phyloP scores from a whole-genome alignment of 163 green algal genomes.

The Prototheca wickerhamii region DNA sequence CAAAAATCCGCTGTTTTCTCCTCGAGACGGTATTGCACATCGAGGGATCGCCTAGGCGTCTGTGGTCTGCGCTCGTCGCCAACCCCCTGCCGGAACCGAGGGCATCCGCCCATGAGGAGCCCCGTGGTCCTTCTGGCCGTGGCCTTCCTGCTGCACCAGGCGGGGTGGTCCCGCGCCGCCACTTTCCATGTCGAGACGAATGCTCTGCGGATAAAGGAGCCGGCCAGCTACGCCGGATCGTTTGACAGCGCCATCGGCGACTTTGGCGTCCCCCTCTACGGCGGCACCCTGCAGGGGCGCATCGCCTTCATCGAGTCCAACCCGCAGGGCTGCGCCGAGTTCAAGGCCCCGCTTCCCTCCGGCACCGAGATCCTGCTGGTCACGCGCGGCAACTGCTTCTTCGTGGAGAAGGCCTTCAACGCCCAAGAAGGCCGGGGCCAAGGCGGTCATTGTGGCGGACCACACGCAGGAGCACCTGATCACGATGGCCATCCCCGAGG shows the following conservation, averaged over 20 bases:
- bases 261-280: constrained; percentile 11
- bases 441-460: constrained; percentile 37
- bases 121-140: background rate
- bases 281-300: constrained; percentile 28
- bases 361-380: constrained; percentile 20
- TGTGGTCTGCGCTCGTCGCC: no score
- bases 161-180: constrained; percentile 2
- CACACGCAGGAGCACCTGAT: constrained; percentile 33
- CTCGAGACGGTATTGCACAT: no score
- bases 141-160: constrained; percentile 1
- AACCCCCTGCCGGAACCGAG: no score
- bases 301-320: constrained; percentile 19
- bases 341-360: constrained; percentile 3
- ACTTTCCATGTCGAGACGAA: constrained; percentile 33
- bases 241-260: constrained; percentile 37
- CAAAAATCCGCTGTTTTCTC: no score
- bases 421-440: constrained; percentile 36
- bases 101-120: no score
- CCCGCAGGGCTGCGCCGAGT: constrained; percentile 21
- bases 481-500: constrained; percentile 42
- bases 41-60: no score
- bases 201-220: constrained; percentile 27
- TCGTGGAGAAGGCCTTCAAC: constrained; percentile 42
- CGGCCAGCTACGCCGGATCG: constrained; percentile 12
- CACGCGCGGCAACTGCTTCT: constrained; percentile 32